phyloP scores from a whole-genome alignment of 495 filamentous ascomycete genomes.

The Recurvomyces mirabilis region DNA sequence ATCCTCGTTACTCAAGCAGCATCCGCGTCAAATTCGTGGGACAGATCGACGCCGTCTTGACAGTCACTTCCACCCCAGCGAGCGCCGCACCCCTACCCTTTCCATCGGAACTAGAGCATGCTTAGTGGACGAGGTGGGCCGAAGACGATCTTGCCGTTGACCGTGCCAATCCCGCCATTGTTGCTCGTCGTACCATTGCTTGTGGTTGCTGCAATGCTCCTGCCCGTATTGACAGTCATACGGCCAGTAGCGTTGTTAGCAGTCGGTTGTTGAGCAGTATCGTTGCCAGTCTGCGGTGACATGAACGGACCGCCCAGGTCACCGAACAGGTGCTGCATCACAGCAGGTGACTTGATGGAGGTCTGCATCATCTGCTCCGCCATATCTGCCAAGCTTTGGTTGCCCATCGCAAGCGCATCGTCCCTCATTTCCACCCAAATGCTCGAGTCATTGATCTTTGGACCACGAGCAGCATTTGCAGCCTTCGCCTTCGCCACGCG shows the following conservation, averaged over 20 bases:
- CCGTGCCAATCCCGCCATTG: not conserved
- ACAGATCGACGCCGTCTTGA: too few species aligned
- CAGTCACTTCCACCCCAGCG: too few species aligned
- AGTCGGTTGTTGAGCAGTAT: not conserved
- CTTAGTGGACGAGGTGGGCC: conserved; percentile 1
- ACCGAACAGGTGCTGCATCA: not conserved
- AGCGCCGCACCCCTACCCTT: too few species aligned
- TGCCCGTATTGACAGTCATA: not conserved
- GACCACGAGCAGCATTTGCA: not conserved
- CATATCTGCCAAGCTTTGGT: not conserved
- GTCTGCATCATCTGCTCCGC: not conserved
- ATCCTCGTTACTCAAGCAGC: too few species aligned
- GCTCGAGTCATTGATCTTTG: not conserved
- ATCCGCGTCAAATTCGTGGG: too few species aligned
- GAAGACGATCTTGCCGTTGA: conserved; percentile 1
- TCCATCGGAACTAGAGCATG: too few species aligned
- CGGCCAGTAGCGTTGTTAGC: not conserved
- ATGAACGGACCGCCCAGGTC: too few species aligned
- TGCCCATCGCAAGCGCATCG: not conserved
- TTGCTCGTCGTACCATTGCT: not conserved
- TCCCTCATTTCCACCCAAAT: not conserved
- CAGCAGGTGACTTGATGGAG: not conserved
- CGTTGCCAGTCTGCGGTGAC: not conserved
- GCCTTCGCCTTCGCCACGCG: not conserved
- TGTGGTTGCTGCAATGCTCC: not conserved